Evolutionary conservation across 2,329 filamentous ascomycete genomes (phyloP).

Genomic region (Endoconidiophora polonica): DNA sequence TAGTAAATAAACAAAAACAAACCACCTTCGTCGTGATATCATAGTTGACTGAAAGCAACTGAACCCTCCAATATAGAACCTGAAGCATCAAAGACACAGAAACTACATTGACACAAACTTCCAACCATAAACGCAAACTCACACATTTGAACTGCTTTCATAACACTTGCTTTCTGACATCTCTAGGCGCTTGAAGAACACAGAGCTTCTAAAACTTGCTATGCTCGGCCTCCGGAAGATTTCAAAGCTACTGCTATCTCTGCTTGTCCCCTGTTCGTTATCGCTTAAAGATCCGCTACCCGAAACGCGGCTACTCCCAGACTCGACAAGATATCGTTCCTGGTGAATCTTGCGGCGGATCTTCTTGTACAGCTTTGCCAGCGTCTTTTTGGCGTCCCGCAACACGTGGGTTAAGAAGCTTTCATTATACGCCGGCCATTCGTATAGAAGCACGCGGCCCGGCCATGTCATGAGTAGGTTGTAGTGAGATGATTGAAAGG

Average conservation of each 20-base stretch:
- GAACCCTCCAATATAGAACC: background rate
- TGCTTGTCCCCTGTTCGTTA: background rate
- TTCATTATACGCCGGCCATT: constrained; percentile 8
- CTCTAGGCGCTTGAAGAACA: background rate
- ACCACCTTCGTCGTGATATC: background rate
- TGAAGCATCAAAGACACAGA: background rate
- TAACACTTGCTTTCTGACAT: background rate
- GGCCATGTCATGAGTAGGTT: constrained; percentile 8
- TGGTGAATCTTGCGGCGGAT: constrained; percentile 2
- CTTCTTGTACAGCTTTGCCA: background rate
- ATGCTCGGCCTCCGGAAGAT: constrained; percentile 4
- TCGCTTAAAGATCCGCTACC: background rate
- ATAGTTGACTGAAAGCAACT: background rate
- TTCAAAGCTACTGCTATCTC: too few species aligned
- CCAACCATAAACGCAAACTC: background rate
- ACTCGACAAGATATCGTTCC: background rate
- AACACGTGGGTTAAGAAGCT: background rate
- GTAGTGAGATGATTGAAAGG: constrained; percentile 10
- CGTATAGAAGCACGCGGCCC: constrained; percentile 9
- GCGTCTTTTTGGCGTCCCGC: constrained; percentile 4
- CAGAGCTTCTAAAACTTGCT: background rate
- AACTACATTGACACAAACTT: background rate
- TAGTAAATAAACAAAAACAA: constrained; percentile 1
- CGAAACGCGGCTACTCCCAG: background rate
- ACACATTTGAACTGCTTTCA: background rate